A percentile compares a stretch with the other conserved stretches of the same genome.
Conservation (phyloP, 192 early-diverging fungal species). For the Linnemannia schmuckeri region DNA sequence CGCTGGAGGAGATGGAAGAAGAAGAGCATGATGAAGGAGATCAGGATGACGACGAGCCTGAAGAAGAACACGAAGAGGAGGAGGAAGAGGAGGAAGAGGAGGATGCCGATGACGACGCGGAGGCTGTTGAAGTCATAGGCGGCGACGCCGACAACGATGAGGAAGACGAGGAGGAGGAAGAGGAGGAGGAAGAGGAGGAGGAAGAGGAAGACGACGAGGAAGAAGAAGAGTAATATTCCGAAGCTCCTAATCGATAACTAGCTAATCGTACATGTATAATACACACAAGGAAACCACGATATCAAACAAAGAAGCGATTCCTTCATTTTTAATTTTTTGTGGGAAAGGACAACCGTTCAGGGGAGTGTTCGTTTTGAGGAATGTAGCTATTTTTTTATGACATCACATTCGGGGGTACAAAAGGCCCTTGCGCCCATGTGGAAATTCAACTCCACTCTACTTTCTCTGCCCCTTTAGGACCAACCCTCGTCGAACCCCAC, state of each 20-base stretch:
- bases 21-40: neutral
- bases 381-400: too few species aligned
- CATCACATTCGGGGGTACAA: too few species aligned
- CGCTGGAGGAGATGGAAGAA: neutral
- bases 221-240: neutral
- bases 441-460: too few species aligned
- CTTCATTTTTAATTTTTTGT: too few species aligned
- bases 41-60: slow-evolving; percentile 14
- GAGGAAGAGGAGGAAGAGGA: neutral
- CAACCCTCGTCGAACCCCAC: too few species aligned
- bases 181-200: neutral
- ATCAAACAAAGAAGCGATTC: too few species aligned
- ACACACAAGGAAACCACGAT: neutral
- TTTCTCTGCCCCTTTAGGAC: too few species aligned
- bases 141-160: slow-evolving; percentile 1
- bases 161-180: neutral
- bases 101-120: slow-evolving; percentile 1
- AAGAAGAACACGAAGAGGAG: neutral
- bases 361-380: too few species aligned
- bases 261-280: slow-evolving; percentile 3
- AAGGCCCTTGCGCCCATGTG: too few species aligned
- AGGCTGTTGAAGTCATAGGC: neutral
- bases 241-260: slow-evolving; percentile 3
- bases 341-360: too few species aligned
- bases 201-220: neutral